Base-by-base conservation (phyloP, 2,329 filamentous ascomycete genomes). In the Microcyclospora tardicrescens region DNA sequence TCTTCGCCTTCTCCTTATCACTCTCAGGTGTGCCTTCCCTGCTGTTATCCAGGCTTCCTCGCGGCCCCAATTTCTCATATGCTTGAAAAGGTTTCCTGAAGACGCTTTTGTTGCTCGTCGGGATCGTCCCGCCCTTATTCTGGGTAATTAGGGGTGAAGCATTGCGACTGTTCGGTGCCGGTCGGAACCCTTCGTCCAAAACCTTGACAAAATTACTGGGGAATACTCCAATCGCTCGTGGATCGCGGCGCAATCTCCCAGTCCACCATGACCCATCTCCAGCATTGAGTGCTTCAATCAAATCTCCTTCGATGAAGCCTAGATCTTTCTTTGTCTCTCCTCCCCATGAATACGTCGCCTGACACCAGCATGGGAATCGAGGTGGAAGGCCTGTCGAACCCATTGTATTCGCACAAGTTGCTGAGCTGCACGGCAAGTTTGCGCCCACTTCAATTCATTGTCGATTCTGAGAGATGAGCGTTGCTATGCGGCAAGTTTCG, bases 241-340 rank as follows among this genome's bases (percentile, higher is more conserved):
- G 81, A 63, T 98, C 91, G 51, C 91, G 77, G 57, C 80, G 84
- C 57, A 98, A 65, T 46, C 89, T 77, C 35, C 91, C 91, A 64
- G 87, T 94, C 91, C 91, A 98, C 91, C 91, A 98, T 34, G 84
- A 87, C 37, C 91, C 91, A 64, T 98, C 91, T 46, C 91, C 91
- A 14, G 91, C 91, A 60, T 98, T 98, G 38, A 98, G 71, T 57
- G 89, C 95, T 73, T 98, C 91, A 60, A 98, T 98, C 49, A 98
- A 65, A 63, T 98, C 91, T 47, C 91, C 91, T 62, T 98, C 91
- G 51, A 98, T 82, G 62, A 98, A 98, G 12, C 91, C 91, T 41
- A 98, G 72, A 59, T 98, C 91, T 60, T 82, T 79, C 68, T 93
- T 93, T 16, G 82, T 89, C 79, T 62, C 59, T 40, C 59, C 59